These are phyloP conservation scores for Phytophthora cryptogea DNA, from an alignment of 352 stramenopile genomes.

Conservation along the genomic window DNA sequence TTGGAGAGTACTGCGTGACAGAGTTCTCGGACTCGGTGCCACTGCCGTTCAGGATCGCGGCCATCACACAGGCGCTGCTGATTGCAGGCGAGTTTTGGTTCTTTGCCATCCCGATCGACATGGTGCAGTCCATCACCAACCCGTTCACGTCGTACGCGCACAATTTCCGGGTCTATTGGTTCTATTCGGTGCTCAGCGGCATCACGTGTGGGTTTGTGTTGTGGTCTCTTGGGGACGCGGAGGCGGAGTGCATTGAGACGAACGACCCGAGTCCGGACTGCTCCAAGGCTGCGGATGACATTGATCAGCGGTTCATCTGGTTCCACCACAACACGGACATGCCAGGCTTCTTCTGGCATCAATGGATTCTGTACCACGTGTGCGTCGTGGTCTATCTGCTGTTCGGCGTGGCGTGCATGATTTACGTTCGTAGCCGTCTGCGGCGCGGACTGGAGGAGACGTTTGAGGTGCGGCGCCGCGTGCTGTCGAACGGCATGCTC, in stretches of 20 bases:
- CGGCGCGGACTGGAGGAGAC: slow-evolving; percentile 81
- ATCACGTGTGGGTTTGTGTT: slow-evolving; percentile 67
- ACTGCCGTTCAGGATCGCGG: slow-evolving; percentile 66
- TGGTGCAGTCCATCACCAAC: slow-evolving; percentile 90
- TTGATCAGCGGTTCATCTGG: slow-evolving; percentile 72
- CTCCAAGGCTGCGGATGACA: slow-evolving; percentile 17
- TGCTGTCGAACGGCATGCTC: slow-evolving; percentile 79
- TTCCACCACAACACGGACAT: slow-evolving; percentile 85
- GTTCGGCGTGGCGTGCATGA: slow-evolving; percentile 71
- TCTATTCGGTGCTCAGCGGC: slow-evolving; percentile 80
- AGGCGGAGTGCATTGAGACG: slow-evolving; percentile 25
- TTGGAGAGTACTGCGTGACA: slow-evolving; percentile 77
- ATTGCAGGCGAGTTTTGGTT: slow-evolving; percentile 91
- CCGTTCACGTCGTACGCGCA: slow-evolving; percentile 88
- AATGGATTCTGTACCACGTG: slow-evolving; percentile 83
- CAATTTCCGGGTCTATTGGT: slow-evolving; percentile 86
- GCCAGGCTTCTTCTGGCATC: slow-evolving; percentile 79
- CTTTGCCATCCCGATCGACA: slow-evolving; percentile 88
- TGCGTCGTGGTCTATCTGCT: slow-evolving; percentile 82
- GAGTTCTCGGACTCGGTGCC: slow-evolving; percentile 59
- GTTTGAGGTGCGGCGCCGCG: slow-evolving; percentile 78
- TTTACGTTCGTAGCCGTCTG: slow-evolving; percentile 79
- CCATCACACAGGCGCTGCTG: slow-evolving; percentile 75
- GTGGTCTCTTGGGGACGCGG: slow-evolving; percentile 57
- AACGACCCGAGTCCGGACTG: slow-evolving; percentile 31